phyloP scores from a whole-genome alignment of 257 asterid genomes.

The Henckelia pumila region DNA sequence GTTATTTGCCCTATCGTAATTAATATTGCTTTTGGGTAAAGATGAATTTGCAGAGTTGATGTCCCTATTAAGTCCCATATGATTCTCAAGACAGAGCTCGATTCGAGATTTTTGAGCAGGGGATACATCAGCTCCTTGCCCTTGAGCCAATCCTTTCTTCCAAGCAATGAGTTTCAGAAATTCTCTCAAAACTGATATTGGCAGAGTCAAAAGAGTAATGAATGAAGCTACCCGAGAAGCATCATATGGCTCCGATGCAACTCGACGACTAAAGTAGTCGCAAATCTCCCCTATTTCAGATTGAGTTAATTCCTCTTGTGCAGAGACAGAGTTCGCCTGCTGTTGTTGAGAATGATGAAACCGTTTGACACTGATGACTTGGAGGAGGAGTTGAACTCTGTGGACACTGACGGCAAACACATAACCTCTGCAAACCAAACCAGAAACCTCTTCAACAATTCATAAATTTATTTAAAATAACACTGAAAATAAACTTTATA shows the following conservation, averaged over 20 bases:
- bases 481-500: background rate
- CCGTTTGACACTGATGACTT: constrained; percentile 91
- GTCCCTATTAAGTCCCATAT: constrained; percentile 61
- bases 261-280: constrained; percentile 97
- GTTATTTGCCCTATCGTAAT: constrained; percentile 74
- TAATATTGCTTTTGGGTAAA: constrained; percentile 79
- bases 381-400: constrained; percentile 98
- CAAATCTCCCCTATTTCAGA: constrained; percentile 96
- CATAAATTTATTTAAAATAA: constrained; percentile 7
- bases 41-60: constrained; percentile 53
- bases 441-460: constrained; percentile 26
- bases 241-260: constrained; percentile 99
- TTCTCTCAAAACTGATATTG: constrained; percentile 89
- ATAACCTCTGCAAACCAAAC: constrained; percentile 65
- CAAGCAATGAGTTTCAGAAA: constrained; percentile 94
- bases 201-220: constrained; percentile 87
- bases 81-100: constrained; percentile 92
- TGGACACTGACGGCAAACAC: constrained; percentile 99
- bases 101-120: constrained; percentile 95
- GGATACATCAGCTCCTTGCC: constrained; percentile 67
- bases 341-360: constrained; percentile 92
- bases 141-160: constrained; percentile 90
- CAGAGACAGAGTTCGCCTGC: constrained; percentile 72
- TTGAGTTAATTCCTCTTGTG: constrained; percentile 88
- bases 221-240: constrained; percentile 98